A percentile compares a stretch with the other conserved stretches of the same genome.
phyloP scores from a whole-genome alignment of 345 rosid species.

The Pseudoturritis turrita region DNA sequence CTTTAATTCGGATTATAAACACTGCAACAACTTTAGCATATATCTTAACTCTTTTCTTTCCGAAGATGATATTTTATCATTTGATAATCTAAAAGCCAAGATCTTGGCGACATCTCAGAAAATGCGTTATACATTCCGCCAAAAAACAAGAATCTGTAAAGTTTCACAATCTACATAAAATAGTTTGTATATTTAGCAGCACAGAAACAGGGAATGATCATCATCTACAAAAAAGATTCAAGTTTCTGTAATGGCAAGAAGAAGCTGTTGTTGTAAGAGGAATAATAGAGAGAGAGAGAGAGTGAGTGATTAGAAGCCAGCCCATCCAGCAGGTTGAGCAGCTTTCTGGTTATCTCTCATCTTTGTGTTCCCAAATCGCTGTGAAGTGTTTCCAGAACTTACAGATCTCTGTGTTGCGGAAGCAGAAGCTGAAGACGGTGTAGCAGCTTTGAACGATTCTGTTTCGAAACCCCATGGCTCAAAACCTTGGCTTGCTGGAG shows the following conservation, averaged over 20 bases:
- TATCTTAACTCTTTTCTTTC: background rate
- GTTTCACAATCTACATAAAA: background rate
- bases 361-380: slow-evolving; percentile 40
- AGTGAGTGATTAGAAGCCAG: slow-evolving; percentile 61
- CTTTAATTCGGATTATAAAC: background rate
- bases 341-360: slow-evolving; percentile 44
- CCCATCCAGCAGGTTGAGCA: slow-evolving; percentile 94
- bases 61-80: background rate
- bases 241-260: slow-evolving; percentile 11
- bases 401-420: slow-evolving; percentile 32
- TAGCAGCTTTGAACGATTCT: slow-evolving; percentile 62
- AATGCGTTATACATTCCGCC: slow-evolving; percentile 14
- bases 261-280: background rate
- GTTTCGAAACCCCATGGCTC: slow-evolving; percentile 85
- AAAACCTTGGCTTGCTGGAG: slow-evolving; percentile 39
- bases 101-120: background rate
- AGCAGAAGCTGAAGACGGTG: slow-evolving; percentile 36
- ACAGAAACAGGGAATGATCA: slow-evolving; percentile 12
- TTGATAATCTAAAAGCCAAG: background rate
- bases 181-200: slow-evolving; percentile 13
- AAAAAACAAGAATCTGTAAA: background rate
- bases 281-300: background rate
- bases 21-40: background rate
- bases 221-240: slow-evolving; percentile 25
- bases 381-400: slow-evolving; percentile 50